These are phyloP conservation scores for Aphanomyces stellatus DNA, from an alignment of 352 stramenopile genomes.

Conservation along the genomic window DNA sequence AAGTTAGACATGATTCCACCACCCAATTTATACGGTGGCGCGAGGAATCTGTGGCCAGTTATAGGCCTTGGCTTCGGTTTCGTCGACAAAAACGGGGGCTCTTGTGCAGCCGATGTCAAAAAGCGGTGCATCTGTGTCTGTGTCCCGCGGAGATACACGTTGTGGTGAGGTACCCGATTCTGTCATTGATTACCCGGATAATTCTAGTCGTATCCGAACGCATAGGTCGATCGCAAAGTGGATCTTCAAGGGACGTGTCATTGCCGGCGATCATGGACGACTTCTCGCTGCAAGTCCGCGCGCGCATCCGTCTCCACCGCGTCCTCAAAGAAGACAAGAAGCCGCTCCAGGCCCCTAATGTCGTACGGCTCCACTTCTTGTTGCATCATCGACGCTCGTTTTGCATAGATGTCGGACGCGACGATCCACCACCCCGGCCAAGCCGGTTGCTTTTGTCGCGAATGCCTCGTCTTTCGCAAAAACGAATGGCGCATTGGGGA, in stretches of 20 bases:
- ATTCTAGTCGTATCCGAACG: background rate
- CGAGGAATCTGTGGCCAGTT: background rate
- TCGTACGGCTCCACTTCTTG: background rate
- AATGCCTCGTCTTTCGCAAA: constrained; percentile 58
- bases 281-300: constrained; percentile 15
- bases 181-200: no score
- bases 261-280: constrained; percentile 16
- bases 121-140: background rate
- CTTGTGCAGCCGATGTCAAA: no score
- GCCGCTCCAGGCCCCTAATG: background rate
- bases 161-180: no score
- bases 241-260: background rate
- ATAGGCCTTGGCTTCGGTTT: no score
- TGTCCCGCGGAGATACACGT: no score
- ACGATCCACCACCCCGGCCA: constrained; percentile 28
- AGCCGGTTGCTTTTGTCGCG: constrained; percentile 63
- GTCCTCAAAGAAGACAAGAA: constrained; percentile 11
- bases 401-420: background rate
- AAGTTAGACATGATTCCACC: no score
- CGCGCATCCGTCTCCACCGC: constrained; percentile 9
- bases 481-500: constrained; percentile 73
- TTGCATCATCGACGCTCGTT: background rate
- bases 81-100: no score
- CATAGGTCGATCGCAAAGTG: background rate
- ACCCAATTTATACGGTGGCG: no score